phyloP scores from a whole-genome alignment of 257 asterid species.

The Thymus mandschuricus region DNA sequence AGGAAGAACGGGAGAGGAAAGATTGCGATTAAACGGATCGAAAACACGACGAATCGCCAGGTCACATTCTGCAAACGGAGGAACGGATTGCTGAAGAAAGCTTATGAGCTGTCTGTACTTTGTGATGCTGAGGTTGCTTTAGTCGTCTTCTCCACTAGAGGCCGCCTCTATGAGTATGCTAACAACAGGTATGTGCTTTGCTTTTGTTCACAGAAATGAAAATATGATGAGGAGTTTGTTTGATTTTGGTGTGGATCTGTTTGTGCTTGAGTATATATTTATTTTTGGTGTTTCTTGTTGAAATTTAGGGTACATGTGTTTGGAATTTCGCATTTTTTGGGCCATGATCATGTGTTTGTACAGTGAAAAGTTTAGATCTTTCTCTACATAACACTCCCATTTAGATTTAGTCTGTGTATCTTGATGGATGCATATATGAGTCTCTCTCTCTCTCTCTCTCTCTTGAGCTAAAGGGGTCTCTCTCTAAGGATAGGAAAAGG shows the following conservation, averaged over 20 bases:
- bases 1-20: constrained; percentile 81
- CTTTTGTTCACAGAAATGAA: neutral
- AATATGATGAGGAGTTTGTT: neutral
- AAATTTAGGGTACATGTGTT: constrained; percentile 1
- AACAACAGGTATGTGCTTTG: constrained; percentile 62
- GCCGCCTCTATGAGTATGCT: constrained; percentile 93
- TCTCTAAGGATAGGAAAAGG: constrained; percentile 31
- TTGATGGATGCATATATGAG: too few relatives aligned
- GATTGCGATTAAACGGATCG: constrained; percentile 93
- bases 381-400: constrained; percentile 8
- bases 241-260: constrained; percentile 5
- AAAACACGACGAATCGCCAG: constrained; percentile 94
- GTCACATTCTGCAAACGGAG: constrained; percentile 97
- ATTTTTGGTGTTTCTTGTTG: neutral
- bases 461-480: constrained; percentile 7
- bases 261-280: neutral
- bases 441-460: too few relatives aligned
- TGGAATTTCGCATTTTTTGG: neutral
- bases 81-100: constrained; percentile 83
- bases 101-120: constrained; percentile 90
- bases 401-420: too few relatives aligned
- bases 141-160: constrained; percentile 87
- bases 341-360: constrained; percentile 36
- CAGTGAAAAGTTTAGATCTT: constrained; percentile 29
- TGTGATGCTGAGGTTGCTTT: constrained; percentile 97